A percentile compares a stretch with the other conserved stretches of the same genome.
phyloP scores from a whole-genome alignment of 2,329 filamentous ascomycete genomes.

The Cryphonectria naterciae region DNA sequence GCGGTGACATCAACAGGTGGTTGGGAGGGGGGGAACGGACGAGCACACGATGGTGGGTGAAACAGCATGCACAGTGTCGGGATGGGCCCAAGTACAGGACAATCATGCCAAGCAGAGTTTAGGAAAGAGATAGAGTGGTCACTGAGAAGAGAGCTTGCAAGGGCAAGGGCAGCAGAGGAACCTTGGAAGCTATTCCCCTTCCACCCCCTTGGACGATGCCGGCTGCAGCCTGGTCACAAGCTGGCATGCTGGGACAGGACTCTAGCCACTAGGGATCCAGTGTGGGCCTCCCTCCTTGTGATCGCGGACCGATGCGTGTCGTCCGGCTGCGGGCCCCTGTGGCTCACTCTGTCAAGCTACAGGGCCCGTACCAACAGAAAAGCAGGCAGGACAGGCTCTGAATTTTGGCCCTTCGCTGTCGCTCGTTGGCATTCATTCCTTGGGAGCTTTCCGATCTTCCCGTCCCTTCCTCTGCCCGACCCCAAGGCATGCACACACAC shows the following conservation, averaged over 20 bases:
- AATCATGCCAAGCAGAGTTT: not conserved
- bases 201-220: not conserved
- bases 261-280: constrained; percentile 5
- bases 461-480: too few species aligned
- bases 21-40: not conserved
- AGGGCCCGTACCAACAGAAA: not conserved
- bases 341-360: constrained; percentile 3
- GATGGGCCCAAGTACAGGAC: not conserved
- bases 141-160: not conserved
- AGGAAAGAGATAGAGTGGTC: not conserved
- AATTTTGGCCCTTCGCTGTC: not conserved
- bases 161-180: constrained; percentile 1
- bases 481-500: not conserved
- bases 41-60: not conserved
- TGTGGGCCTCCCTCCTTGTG: constrained; percentile 8
- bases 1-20: constrained; percentile 2
- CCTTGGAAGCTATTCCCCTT: not conserved
- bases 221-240: constrained; percentile 1
- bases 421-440: not conserved
- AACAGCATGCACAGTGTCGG: constrained; percentile 4
- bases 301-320: constrained; percentile 16
- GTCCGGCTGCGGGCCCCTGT: constrained; percentile 9
- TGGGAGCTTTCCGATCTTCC: not conserved
- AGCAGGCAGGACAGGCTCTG: not conserved
- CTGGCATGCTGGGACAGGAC: not conserved